phyloP scores from a whole-genome alignment of 2,329 filamentous ascomycete species.

The Colletotrichum australisinense region DNA sequence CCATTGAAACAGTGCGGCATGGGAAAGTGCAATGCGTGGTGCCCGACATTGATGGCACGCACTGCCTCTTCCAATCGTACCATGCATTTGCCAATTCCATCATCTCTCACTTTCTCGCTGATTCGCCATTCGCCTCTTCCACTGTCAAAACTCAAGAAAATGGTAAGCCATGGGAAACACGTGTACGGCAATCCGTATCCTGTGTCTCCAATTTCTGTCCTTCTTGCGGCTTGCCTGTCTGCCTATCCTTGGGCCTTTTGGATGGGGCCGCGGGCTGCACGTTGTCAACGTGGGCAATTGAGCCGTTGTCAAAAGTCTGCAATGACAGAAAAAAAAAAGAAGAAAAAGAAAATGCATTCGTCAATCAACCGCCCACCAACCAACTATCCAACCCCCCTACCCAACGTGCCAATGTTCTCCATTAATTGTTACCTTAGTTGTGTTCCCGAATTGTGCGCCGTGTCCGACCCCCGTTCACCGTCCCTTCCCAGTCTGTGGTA shows the following conservation, averaged over 20 bases:
- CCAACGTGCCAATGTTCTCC: not conserved
- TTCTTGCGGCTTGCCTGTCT: not conserved
- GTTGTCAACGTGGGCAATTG: slow-evolving; percentile 26
- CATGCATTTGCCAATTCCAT: not conserved
- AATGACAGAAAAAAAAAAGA: not conserved
- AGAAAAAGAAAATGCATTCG: not conserved
- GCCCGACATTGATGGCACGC: not conserved
- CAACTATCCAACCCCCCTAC: no score
- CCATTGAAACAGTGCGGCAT: not conserved
- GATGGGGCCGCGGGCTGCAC: not conserved
- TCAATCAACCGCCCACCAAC: slow-evolving; percentile 5
- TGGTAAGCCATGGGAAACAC: not conserved
- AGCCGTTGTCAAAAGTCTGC: slow-evolving; percentile 19
- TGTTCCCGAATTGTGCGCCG: slow-evolving; percentile 20
- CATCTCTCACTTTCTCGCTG: not conserved
- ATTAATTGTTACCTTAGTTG: not conserved
- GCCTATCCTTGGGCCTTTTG: not conserved
- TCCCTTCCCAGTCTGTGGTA: slow-evolving; percentile 1
- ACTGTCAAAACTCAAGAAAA: not conserved
- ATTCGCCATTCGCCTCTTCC: not conserved
- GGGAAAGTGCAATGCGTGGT: not conserved
- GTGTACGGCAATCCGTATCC: not conserved
- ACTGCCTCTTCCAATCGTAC: not conserved
- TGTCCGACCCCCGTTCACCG: slow-evolving; percentile 17
- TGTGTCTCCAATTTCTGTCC: not conserved